Evolutionary conservation across 441 rosid species (phyloP).

Genomic region (Capsella rubella): DNA sequence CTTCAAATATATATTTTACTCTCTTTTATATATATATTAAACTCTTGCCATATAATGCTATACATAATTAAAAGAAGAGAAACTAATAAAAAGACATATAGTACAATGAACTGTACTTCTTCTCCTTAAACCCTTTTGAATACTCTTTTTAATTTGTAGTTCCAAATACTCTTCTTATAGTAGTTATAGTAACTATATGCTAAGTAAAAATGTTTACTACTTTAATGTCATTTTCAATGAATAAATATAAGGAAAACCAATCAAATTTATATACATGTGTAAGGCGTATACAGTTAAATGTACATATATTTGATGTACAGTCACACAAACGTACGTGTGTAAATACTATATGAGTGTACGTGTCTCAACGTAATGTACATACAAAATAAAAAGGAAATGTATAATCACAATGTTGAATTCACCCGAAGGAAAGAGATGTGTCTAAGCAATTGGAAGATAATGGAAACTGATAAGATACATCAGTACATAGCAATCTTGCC

Average conservation of each 20-base stretch:
- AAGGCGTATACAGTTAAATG: neutral
- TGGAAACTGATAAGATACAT: conserved; percentile 51
- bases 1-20: neutral
- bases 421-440: conserved; percentile 42
- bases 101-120: neutral
- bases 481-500: conserved; percentile 52
- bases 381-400: conserved; percentile 12
- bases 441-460: conserved; percentile 36
- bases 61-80: neutral
- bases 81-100: neutral
- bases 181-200: neutral
- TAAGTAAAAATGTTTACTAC: neutral
- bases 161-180: neutral
- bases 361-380: conserved; percentile 20
- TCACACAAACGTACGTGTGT: conserved; percentile 26
- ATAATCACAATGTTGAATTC: conserved; percentile 41
- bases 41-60: neutral
- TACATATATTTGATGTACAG: conserved; percentile 14
- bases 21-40: neutral
- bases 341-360: conserved; percentile 15
- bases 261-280: neutral
- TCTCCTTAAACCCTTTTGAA: neutral
- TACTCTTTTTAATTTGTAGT: neutral
- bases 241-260: neutral
- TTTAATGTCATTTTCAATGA: neutral